Percentiles rank a stretch among this genome's conserved stretches.
phyloP scores from a whole-genome alignment of 441 rosid genomes.

The Adansonia madagascariensis region DNA sequence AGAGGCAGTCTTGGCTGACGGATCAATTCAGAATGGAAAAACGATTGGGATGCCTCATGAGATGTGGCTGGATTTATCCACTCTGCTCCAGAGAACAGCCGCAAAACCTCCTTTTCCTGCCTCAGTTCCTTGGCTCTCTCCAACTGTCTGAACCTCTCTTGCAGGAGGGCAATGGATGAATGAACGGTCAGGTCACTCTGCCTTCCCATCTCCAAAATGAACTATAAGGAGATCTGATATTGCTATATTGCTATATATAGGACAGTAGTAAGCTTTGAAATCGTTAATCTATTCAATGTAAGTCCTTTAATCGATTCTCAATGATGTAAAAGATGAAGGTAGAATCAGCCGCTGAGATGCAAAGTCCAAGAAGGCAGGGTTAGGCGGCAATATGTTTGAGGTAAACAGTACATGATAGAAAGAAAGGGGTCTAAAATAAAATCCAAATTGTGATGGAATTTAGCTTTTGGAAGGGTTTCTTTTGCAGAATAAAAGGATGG shows the following conservation, averaged over 20 bases:
- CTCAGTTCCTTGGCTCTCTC: conserved; percentile 52
- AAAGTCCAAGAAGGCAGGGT: conserved; percentile 43
- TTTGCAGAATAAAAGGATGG: conserved; percentile 40
- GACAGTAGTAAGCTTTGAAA: conserved; percentile 20
- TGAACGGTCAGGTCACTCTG: conserved; percentile 34
- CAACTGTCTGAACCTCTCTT: conserved; percentile 50
- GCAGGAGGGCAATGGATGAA: conserved; percentile 49
- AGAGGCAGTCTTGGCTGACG: conserved; percentile 30
- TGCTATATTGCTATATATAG: conserved; percentile 30
- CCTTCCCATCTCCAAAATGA: conserved; percentile 37
- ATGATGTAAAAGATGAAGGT: conserved; percentile 27
- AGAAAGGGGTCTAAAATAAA: conserved; percentile 31
- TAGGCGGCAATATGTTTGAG: conserved; percentile 29
- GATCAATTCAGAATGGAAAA: conserved; percentile 36
- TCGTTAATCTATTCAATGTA: conserved; percentile 5
- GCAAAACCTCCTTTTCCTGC: conserved; percentile 41
- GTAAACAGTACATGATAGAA: conserved; percentile 22
- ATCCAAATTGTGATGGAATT: conserved; percentile 33
- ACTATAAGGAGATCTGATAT: conserved; percentile 8
- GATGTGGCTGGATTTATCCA: conserved; percentile 27
- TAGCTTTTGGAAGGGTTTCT: conserved; percentile 39
- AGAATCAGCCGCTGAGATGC: conserved; percentile 31
- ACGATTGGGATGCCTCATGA: conserved; percentile 28
- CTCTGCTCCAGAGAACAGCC: conserved; percentile 34
- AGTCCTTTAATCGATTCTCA: conserved; percentile 21